phyloP scores from a whole-genome alignment of 495 filamentous ascomycete species.

The Monascus purpureus region DNA sequence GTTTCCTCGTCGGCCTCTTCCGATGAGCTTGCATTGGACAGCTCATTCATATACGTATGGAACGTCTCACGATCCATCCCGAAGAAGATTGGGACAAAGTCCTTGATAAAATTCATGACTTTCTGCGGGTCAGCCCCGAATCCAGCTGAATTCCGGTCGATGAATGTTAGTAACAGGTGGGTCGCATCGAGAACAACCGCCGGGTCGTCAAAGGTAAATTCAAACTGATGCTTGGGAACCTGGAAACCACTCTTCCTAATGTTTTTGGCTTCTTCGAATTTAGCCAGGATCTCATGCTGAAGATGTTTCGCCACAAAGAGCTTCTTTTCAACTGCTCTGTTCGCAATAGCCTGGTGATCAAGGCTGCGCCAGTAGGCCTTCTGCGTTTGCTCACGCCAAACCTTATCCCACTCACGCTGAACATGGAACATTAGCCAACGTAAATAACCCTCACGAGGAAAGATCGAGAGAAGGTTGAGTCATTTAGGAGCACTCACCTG shows the following conservation, averaged over 20 bases:
- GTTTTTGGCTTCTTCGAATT: constrained; percentile 70
- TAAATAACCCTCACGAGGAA: neutral
- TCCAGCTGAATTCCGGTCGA: constrained; percentile 50
- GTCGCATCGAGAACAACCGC: constrained; percentile 71
- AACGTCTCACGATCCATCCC: constrained; percentile 65
- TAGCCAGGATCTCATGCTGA: constrained; percentile 70
- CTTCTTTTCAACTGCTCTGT: constrained; percentile 75
- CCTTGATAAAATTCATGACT: constrained; percentile 70
- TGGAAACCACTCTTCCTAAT: constrained; percentile 45
- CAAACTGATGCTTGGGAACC: constrained; percentile 55
- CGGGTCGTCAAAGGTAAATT: constrained; percentile 57
- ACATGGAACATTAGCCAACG: neutral
- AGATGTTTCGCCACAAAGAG: constrained; percentile 77
- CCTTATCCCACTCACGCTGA: constrained; percentile 94
- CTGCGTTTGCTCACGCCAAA: constrained; percentile 90
- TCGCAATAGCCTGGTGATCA: constrained; percentile 84
- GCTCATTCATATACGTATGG: constrained; percentile 59
- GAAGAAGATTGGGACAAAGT: constrained; percentile 82
- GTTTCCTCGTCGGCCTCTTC: constrained; percentile 63
- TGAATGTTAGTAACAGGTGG: constrained; percentile 62
- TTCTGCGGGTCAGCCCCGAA: constrained; percentile 60
- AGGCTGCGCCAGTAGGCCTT: constrained; percentile 87
- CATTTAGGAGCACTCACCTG: too few relatives aligned
- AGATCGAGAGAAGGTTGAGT: too few relatives aligned
- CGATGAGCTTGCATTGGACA: constrained; percentile 44